Evolutionary conservation across 352 stramenopile genomes (phyloP).

Genomic region (Pythium coloratum): DNA sequence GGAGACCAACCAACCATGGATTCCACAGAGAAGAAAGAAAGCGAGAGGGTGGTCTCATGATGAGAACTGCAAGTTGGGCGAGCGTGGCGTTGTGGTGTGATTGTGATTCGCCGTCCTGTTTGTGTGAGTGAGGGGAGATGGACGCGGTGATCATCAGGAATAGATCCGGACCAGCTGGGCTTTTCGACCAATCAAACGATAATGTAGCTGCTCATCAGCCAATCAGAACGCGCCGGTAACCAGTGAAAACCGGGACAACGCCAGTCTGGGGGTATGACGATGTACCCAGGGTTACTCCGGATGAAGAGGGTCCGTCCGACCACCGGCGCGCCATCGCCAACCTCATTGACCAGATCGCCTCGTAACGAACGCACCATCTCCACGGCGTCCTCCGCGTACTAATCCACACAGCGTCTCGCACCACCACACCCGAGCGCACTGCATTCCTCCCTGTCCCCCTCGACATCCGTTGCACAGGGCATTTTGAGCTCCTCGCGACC

Average conservation of each 20-base stretch:
- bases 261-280: background rate
- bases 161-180: constrained; percentile 14
- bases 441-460: no score
- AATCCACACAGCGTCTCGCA: no score
- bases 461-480: background rate
- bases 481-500: background rate
- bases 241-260: background rate
- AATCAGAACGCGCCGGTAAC: background rate
- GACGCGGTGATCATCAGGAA: background rate
- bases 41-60: background rate
- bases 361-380: background rate
- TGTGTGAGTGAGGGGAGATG: constrained; percentile 1
- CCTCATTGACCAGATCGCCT: constrained; percentile 1
- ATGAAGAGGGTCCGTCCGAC: background rate
- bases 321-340: background rate
- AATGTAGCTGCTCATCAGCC: constrained; percentile 8
- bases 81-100: constrained; percentile 2
- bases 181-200: constrained; percentile 10
- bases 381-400: background rate
- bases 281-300: background rate
- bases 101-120: no score
- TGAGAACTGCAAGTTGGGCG: background rate
- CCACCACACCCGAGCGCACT: background rate
- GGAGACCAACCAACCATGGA: background rate
- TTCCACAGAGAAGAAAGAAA: background rate